Conservation (phyloP, 2,329 filamentous ascomycete species). For the Chrysoporthe puriensis region DNA sequence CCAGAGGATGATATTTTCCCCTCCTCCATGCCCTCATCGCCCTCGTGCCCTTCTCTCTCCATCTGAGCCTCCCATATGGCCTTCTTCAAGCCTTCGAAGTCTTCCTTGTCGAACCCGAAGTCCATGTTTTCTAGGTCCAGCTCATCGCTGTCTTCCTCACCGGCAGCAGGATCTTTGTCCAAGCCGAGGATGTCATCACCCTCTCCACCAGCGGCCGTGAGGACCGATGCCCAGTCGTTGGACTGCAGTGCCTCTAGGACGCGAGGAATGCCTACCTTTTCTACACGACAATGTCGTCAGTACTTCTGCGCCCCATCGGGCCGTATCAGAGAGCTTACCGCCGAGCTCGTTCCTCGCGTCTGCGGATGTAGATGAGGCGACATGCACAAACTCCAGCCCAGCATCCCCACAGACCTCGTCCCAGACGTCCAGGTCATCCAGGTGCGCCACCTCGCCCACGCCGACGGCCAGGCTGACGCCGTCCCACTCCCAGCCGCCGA, state of each 20-base stretch:
- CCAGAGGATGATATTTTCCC: background rate
- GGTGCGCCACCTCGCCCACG: constrained; percentile 46
- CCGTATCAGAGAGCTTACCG: constrained; percentile 44
- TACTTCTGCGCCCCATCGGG: background rate
- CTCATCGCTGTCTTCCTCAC: constrained; percentile 36
- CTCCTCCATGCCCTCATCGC: constrained; percentile 10
- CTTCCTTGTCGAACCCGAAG: constrained; percentile 56
- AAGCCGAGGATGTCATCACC: constrained; percentile 37
- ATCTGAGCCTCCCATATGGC: constrained; percentile 54
- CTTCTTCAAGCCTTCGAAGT: constrained; percentile 55
- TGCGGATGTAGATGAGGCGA: constrained; percentile 24
- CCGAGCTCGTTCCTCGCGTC: constrained; percentile 61
- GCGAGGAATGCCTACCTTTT: constrained; percentile 62
- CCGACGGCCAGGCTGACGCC: constrained; percentile 65
- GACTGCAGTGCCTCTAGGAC: constrained; percentile 65
- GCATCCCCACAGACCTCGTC: constrained; percentile 61
- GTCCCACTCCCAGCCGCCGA: constrained; percentile 67
- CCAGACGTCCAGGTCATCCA: constrained; percentile 57
- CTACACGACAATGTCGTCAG: constrained; percentile 38
- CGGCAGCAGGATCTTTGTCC: background rate
- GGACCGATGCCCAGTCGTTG: constrained; percentile 62
- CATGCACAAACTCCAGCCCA: constrained; percentile 67
- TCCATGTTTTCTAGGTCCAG: constrained; percentile 53
- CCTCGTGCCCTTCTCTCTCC: constrained; percentile 32
- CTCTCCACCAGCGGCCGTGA: constrained; percentile 33